Base-by-base conservation (phyloP, 139 green algal species). In the Chlorella vulgaris region DNA sequence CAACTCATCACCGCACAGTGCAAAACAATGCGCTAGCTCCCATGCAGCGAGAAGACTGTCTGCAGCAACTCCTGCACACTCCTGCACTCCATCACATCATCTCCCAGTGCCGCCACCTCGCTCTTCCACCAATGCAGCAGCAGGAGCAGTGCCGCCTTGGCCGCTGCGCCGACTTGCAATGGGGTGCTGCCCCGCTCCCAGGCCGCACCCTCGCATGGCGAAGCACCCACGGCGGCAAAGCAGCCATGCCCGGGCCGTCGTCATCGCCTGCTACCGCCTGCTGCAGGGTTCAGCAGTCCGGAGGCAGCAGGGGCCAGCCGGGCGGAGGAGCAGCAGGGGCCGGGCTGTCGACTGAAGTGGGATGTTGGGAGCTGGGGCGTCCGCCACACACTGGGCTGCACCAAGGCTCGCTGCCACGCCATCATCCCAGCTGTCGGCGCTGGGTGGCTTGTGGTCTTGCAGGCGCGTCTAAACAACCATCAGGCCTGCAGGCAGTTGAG, bases 51-150 rank as follows among this genome's bases (percentile, higher is more conserved):
- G 47, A 15, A 53, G 47, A 81, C 39, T 39, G 24, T 60, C 3
- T 39, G 63, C 77, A 82, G 65, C 77, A 76, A 63, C 47, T 82
- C 63, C 65, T 75, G 63, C 33, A 36, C 63, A 33, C 65, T 63
- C 47, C 76, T 43, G 43, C 66, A 63, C 77, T 38, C 19, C 77
- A 82, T 35, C 24, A 7, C 29, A 1, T 15, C 29, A 18, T 81
- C 75, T 7, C 61, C 61, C 75, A 81, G 40, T 2, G 61, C 75
- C 60, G 60, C 75, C 61, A 38, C 60, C 61, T 81, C 75, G 6
- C 29, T 31, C 39, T 73, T 61, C 31, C 73, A 22, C 31, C 8
- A 81, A 1, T n/a, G 29, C 40, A 47, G 22, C 75, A 81, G 75
- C 61, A 51, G 61, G 7, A 3, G 1, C n/a, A 81, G 47, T 15